Conservation (phyloP, 164 flowering plant species). For the Aristolochia fimbriata region DNA sequence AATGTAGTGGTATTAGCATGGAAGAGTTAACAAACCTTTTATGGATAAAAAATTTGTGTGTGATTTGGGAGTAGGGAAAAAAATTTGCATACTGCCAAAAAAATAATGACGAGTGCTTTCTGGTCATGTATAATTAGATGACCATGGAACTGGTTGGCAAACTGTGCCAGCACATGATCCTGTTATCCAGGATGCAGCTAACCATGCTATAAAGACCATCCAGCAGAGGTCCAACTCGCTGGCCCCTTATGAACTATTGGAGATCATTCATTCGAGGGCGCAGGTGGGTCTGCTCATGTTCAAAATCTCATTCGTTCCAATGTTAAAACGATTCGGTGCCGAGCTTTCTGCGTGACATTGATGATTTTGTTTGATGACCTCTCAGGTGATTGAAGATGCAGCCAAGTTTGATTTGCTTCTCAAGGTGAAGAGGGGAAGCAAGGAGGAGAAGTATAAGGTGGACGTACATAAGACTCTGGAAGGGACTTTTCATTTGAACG, state of each 20-base stretch:
- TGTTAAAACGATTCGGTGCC: neutral
- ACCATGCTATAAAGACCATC: conserved; percentile 56
- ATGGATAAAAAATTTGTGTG: neutral
- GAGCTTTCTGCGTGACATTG: neutral
- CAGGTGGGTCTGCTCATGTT: conserved; percentile 32
- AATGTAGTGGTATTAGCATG: neutral
- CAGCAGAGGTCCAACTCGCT: conserved; percentile 77
- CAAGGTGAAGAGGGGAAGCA: conserved; percentile 16
- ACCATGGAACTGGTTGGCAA: conserved; percentile 37
- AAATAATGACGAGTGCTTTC: neutral
- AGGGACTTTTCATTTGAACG: conserved; percentile 21
- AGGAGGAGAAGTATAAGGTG: conserved; percentile 12
- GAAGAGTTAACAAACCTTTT: neutral
- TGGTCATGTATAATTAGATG: conserved; percentile 26
- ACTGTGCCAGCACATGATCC: conserved; percentile 61
- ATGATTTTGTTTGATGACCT: neutral
- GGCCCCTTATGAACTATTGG: conserved; percentile 55
- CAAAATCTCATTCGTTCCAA: no score
- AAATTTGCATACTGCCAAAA: no score
- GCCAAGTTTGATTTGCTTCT: conserved; percentile 52
- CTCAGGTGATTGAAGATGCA: conserved; percentile 42
- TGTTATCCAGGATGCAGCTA: conserved; percentile 57
- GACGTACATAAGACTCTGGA: conserved; percentile 21
- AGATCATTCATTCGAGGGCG: conserved; percentile 57
- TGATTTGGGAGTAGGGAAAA: no score